A percentile compares a stretch with the other conserved stretches of the same genome.
Evolutionary conservation across 192 early-diverging fungal species (phyloP).

Genomic region (Polychytrium aggregatum): DNA sequence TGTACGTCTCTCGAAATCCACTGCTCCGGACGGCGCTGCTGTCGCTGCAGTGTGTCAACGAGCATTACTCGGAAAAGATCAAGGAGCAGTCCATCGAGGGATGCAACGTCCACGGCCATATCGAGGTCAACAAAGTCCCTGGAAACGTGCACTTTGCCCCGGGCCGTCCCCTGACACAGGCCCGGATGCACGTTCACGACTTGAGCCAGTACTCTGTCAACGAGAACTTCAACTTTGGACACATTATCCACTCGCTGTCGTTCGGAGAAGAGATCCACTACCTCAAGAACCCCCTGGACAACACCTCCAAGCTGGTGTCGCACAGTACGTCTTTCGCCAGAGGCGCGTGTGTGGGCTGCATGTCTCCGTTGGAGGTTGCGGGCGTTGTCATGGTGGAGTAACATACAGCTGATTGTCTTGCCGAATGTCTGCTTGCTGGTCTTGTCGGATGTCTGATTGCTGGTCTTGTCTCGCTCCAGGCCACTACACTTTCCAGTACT

Average conservation of each 20-base stretch:
- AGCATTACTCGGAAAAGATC: slow-evolving; percentile 68
- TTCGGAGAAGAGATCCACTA: slow-evolving; percentile 54
- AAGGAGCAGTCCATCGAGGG: slow-evolving; percentile 76
- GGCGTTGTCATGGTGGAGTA: neutral
- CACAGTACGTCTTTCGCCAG: slow-evolving; percentile 24
- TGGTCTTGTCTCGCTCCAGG: slow-evolving; percentile 23
- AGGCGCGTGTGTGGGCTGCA: too few species aligned
- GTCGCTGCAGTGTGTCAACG: slow-evolving; percentile 57
- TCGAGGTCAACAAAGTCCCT: slow-evolving; percentile 82
- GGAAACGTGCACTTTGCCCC: slow-evolving; percentile 93
- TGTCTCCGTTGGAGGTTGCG: too few species aligned
- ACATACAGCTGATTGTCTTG: too few species aligned
- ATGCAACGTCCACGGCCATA: slow-evolving; percentile 68
- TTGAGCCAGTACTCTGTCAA: slow-evolving; percentile 41
- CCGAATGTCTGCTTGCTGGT: slow-evolving; percentile 1
- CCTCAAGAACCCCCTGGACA: slow-evolving; percentile 58
- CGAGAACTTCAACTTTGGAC: slow-evolving; percentile 66
- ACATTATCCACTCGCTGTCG: slow-evolving; percentile 67
- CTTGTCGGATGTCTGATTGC: neutral
- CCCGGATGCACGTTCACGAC: slow-evolving; percentile 69
- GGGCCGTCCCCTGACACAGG: slow-evolving; percentile 64
- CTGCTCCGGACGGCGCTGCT: neutral
- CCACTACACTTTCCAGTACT: slow-evolving; percentile 77
- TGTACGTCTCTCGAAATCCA: too few species aligned
- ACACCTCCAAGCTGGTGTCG: slow-evolving; percentile 39